Base-by-base conservation (phyloP, 1,284 basidiomycete genomes). In the Fomitiporia mediterranea region DNA sequence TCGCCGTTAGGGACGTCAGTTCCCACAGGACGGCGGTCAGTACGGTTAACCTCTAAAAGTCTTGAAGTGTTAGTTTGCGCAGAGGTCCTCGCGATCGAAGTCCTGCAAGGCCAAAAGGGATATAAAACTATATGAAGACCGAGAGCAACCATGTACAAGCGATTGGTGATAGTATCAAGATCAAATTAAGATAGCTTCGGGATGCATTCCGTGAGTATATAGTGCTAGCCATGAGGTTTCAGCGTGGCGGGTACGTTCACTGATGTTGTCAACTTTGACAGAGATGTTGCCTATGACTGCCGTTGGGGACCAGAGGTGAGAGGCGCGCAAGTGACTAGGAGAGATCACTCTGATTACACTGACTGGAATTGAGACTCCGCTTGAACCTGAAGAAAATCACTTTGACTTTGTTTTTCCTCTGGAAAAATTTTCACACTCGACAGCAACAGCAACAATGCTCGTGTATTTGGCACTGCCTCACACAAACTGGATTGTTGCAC, bases 181-280 rank as follows among this genome's bases (percentile, higher is more conserved):
- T 52, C 51, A 32, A 40, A 40, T 40, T 17, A 39, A 42, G 17
- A 27, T 52, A 27, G 28, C 19, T 21, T 48, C 46, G 25, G 15
- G 37, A 39, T 43, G 13, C 17, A 38, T 52, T 39, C 39, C 38
- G n/a, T 21, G n/a, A 6, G 39, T 42, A 39, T 25, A 13, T 46
- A 13, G 19, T 46, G 43, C 13, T 23, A 13, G 11, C 44, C 53
- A 47, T 39, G 53, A 55, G 53, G 53, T 15, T 30, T 43, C 40
- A 34, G 44, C 53, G 37, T 55, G 53, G 44, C 11, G 19, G 6
- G 53, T 19, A n/a, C n/a, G 17, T 42, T 52, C 40, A 15, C 46
- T 2, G 15, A 13, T 27, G 15, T 30, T 6, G 19, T 9, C 28
- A 8, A n/a, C n/a, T n/a, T n/a, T n/a, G n/a, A n/a, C n/a, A n/a